These are phyloP conservation scores for Digitaria exilis DNA, from an alignment of 202 grass and related monocot genomes.

Conservation along the genomic window DNA sequence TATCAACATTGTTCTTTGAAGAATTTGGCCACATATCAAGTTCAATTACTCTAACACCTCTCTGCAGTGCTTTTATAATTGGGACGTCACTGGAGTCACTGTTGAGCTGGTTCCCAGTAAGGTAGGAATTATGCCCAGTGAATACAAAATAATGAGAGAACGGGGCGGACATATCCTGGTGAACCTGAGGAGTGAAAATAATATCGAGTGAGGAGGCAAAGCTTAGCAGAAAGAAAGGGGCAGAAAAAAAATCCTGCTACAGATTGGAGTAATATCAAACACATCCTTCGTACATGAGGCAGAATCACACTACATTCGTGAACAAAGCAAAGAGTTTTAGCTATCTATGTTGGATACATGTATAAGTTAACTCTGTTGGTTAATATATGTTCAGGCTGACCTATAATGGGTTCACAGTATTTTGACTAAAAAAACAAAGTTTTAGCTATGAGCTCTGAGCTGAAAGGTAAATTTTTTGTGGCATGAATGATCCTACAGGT, in stretches of 20 bases:
- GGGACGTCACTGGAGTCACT: slow-evolving; percentile 75
- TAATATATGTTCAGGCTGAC: too few relatives aligned
- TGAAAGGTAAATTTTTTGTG: background rate
- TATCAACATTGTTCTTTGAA: slow-evolving; percentile 62
- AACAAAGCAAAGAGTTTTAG: background rate
- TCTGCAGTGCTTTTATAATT: slow-evolving; percentile 73
- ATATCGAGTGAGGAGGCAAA: background rate
- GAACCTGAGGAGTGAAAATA: slow-evolving; percentile 50
- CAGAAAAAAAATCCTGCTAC: background rate
- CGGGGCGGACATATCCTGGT: slow-evolving; percentile 81
- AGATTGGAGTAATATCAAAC: background rate
- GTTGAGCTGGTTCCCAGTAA: slow-evolving; percentile 84
- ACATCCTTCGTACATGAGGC: background rate
- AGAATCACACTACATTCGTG: background rate
- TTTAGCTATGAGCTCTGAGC: background rate
- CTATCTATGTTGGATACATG: too few relatives aligned
- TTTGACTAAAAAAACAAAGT: background rate
- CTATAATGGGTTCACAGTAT: too few relatives aligned
- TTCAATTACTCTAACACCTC: slow-evolving; percentile 78
- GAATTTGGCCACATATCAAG: slow-evolving; percentile 93
- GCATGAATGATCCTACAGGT: too few relatives aligned
- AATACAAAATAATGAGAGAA: slow-evolving; percentile 79
- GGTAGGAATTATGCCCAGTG: slow-evolving; percentile 89
- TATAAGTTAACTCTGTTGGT: too few relatives aligned
- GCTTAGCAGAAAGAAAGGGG: background rate